A percentile compares a stretch with the other conserved stretches of the same genome.
Evolutionary conservation across 2,329 filamentous ascomycete genomes (phyloP).

Genomic region (Ceratocystis eucalypticola): DNA sequence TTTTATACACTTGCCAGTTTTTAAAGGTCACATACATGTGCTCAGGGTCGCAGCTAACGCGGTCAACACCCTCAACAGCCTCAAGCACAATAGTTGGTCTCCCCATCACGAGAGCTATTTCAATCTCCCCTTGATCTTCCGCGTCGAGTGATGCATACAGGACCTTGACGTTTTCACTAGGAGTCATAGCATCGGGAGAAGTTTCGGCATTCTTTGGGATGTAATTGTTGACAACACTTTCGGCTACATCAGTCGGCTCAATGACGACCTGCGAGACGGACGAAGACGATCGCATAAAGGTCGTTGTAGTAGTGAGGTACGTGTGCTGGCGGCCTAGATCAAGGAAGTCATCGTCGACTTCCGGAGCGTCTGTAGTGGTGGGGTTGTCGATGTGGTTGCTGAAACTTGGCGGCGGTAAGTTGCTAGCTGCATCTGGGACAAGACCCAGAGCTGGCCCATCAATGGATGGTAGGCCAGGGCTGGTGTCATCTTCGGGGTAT

Average conservation of each 20-base stretch:
- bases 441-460: neutral
- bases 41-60: constrained; percentile 19
- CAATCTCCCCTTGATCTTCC: constrained; percentile 20
- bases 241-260: neutral
- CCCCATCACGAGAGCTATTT: constrained; percentile 21
- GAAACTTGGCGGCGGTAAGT: no score
- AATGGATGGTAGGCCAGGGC: neutral
- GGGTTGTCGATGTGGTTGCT: neutral
- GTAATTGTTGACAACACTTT: constrained; percentile 20
- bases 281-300: neutral
- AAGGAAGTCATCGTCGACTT: neutral
- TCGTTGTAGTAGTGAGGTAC: neutral
- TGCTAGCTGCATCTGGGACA: neutral
- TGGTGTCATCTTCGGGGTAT: neutral
- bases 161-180: constrained; percentile 11
- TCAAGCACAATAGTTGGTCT: constrained; percentile 22
- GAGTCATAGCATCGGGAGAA: constrained; percentile 14
- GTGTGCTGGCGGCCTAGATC: neutral
- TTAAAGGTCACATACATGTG: constrained; percentile 21
- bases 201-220: constrained; percentile 20
- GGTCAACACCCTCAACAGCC: constrained; percentile 19
- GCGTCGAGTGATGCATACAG: constrained; percentile 20
- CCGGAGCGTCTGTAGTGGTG: neutral
- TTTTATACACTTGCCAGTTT: constrained; percentile 18
- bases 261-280: constrained; percentile 2